Conservation (phyloP, 768 basidiomycete genomes). For the Plicaturopsis crispa region DNA sequence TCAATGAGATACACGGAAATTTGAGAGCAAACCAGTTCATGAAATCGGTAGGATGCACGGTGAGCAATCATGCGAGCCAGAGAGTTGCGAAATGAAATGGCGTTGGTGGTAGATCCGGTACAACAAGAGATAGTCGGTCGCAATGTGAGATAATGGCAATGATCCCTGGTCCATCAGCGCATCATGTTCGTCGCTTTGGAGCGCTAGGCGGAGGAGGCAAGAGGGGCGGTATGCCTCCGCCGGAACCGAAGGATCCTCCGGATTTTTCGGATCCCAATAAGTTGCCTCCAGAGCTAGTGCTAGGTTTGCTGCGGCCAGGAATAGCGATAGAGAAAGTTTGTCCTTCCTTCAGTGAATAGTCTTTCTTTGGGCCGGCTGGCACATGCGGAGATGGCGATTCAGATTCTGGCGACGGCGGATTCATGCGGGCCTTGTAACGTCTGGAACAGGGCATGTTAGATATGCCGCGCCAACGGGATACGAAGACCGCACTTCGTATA, state of each 20-base stretch:
- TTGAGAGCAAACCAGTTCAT: too few relatives aligned
- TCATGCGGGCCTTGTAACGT: conserved; percentile 55
- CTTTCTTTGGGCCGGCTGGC: conserved; percentile 80
- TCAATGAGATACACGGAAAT: too few relatives aligned
- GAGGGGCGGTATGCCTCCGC: conserved; percentile 46
- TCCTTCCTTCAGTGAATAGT: conserved; percentile 90
- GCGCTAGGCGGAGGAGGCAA: conserved; percentile 78
- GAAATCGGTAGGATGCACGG: too few relatives aligned
- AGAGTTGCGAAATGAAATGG: too few relatives aligned
- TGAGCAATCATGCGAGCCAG: too few relatives aligned
- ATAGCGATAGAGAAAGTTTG: conserved; percentile 91
- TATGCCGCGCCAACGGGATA: conserved; percentile 2
- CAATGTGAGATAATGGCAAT: too few relatives aligned
- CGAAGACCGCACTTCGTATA: conserved; percentile 58
- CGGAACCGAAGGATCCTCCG: conserved; percentile 16
- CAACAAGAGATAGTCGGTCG: too few relatives aligned
- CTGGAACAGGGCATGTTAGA: conserved; percentile 24
- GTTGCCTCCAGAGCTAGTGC: conserved; percentile 23
- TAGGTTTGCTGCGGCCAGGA: conserved; percentile 60
- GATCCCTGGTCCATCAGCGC: too few relatives aligned
- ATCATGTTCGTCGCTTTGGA: conserved; percentile 36
- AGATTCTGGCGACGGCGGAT: conserved; percentile 38
- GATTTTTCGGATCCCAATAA: conserved; percentile 27
- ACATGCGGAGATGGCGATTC: conserved; percentile 56
- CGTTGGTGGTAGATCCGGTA: too few relatives aligned